Percentiles rank a stretch among this genome's conserved stretches.
phyloP scores from a whole-genome alignment of 768 basidiomycete species.

The Pleurotus sapidus region DNA sequence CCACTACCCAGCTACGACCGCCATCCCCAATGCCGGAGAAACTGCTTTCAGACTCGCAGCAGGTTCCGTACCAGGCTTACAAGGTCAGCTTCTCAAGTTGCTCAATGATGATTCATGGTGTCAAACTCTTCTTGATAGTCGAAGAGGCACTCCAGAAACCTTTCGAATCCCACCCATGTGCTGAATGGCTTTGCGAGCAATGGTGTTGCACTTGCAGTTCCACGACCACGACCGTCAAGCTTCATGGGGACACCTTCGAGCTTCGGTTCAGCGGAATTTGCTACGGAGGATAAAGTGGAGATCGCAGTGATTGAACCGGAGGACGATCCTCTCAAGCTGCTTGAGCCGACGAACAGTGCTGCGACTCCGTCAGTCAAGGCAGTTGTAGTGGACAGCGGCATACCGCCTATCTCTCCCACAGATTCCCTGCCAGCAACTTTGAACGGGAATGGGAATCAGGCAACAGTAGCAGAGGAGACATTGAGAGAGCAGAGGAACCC shows the following conservation, averaged over 20 bases:
- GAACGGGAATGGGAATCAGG: no score
- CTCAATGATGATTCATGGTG: conserved; percentile 1
- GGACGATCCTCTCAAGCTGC: not conserved
- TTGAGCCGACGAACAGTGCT: not conserved
- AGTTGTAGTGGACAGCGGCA: no score
- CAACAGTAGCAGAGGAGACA: no score
- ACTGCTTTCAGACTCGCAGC: conserved; percentile 15
- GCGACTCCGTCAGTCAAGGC: not conserved
- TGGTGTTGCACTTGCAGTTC: conserved; percentile 22
- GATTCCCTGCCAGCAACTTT: no score
- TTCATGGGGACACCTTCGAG: conserved; percentile 19
- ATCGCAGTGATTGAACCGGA: not conserved
- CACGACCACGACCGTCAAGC: conserved; percentile 24
- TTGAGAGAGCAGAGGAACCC: no score
- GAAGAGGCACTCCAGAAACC: conserved; percentile 43
- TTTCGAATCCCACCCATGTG: conserved; percentile 23
- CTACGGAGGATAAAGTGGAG: not conserved
- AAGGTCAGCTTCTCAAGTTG: conserved; percentile 26
- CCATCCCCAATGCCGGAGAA: conserved; percentile 2
- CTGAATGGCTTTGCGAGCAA: conserved; percentile 15
- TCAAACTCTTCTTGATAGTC: conserved; percentile 26
- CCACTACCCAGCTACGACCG: not conserved
- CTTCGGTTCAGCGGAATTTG: conserved; percentile 16
- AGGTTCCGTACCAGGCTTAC: conserved; percentile 52
- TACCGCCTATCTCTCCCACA: no score